Conservation (phyloP, 2,329 filamentous ascomycete genomes). For the Endothia cerciana region DNA sequence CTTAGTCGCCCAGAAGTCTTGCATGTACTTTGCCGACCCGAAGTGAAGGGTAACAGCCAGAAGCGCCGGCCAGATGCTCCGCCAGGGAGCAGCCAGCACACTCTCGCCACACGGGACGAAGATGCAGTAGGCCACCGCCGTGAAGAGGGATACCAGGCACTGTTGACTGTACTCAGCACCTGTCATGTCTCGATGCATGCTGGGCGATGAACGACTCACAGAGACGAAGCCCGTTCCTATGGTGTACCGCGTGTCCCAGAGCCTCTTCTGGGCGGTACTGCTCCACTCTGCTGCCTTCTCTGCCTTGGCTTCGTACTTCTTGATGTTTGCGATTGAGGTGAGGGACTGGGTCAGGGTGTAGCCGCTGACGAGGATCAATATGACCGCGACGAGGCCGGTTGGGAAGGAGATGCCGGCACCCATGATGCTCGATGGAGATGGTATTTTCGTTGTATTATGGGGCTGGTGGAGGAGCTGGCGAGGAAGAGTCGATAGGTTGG, state of each 20-base stretch:
- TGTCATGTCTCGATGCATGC: no score
- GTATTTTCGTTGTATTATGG: not conserved
- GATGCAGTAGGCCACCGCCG: slow-evolving; percentile 24
- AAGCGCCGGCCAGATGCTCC: slow-evolving; percentile 30
- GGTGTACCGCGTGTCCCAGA: slow-evolving; percentile 37
- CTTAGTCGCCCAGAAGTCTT: slow-evolving; percentile 36
- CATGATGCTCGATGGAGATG: not conserved
- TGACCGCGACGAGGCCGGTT: slow-evolving; percentile 29
- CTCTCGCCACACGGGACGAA: slow-evolving; percentile 18
- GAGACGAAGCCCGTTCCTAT: slow-evolving; percentile 36
- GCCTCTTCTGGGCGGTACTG: slow-evolving; percentile 33
- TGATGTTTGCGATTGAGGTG: slow-evolving; percentile 36
- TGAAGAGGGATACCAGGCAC: slow-evolving; percentile 26
- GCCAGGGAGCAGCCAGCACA: slow-evolving; percentile 20
- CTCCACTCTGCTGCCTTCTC: slow-evolving; percentile 39
- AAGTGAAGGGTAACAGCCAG: slow-evolving; percentile 30
- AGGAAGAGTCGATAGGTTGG: not conserved
- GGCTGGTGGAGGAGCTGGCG: not conserved
- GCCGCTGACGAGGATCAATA: slow-evolving; percentile 31
- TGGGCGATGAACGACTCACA: slow-evolving; percentile 26
- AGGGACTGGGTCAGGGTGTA: slow-evolving; percentile 33
- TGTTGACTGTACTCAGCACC: not conserved
- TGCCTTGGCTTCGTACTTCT: slow-evolving; percentile 36
- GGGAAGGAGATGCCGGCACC: slow-evolving; percentile 23
- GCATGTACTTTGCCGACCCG: slow-evolving; percentile 34